Percentiles rank a stretch among this genome's conserved stretches.
Evolutionary conservation across 768 basidiomycete genomes (phyloP).

Genomic region (Mycena rosella): DNA sequence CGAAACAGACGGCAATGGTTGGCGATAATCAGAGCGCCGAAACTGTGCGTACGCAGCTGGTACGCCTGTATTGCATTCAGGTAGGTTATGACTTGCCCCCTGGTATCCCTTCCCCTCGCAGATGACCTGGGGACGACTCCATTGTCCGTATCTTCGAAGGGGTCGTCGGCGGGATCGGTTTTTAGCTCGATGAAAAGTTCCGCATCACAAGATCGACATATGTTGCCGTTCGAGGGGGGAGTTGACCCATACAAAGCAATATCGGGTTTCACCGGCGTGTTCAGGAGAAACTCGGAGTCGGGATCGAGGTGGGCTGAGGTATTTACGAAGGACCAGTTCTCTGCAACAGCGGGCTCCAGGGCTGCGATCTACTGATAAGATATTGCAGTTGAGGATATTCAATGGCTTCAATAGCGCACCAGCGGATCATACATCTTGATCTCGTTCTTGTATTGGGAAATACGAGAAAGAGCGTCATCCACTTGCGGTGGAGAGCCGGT

Average conservation of each 20-base stretch:
- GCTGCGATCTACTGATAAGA: constrained; percentile 20
- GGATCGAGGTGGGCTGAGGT: constrained; percentile 25
- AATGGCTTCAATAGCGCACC: constrained; percentile 11
- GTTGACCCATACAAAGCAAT: constrained; percentile 26
- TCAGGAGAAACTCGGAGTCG: constrained; percentile 9
- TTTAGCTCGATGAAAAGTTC: constrained; percentile 34
- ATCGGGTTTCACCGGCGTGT: constrained; percentile 28
- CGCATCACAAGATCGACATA: constrained; percentile 31
- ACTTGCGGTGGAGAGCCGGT: constrained; percentile 25
- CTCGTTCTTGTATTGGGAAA: constrained; percentile 17
- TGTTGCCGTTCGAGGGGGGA: constrained; percentile 21
- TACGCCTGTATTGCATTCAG: constrained; percentile 34
- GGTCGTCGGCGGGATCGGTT: constrained; percentile 14
- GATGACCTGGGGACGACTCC: background rate
- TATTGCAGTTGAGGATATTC: background rate
- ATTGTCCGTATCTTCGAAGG: constrained; percentile 15
- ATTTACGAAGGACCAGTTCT: constrained; percentile 20
- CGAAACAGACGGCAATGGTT: constrained; percentile 25
- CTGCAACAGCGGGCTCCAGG: constrained; percentile 12
- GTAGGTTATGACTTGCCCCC: constrained; percentile 34
- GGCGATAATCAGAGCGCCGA: constrained; percentile 28
- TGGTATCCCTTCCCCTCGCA: constrained; percentile 20
- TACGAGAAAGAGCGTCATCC: constrained; percentile 15
- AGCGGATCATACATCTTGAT: constrained; percentile 24
- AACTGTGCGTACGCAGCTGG: constrained; percentile 31